Percentiles rank a stretch among this genome's conserved stretches.
phyloP scores from a whole-genome alignment of 495 filamentous ascomycete genomes.

The Lophium mytilinum region DNA sequence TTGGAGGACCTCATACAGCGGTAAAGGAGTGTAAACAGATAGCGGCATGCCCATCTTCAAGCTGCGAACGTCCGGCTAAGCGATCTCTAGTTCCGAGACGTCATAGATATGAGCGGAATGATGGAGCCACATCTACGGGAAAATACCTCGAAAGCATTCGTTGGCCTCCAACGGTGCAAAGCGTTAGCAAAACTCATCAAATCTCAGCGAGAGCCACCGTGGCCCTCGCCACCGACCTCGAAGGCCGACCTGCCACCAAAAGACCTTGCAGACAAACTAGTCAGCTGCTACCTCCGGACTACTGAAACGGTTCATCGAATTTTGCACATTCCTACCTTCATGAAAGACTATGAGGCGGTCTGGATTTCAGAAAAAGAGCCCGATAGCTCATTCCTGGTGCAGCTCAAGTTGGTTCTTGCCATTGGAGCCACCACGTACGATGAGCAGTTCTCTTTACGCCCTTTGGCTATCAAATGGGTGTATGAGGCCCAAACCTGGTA shows the following conservation, averaged over 20 bases:
- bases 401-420: conserved; percentile 57
- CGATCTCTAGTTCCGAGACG: conserved; percentile 33
- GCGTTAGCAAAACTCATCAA: conserved; percentile 41
- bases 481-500: conserved; percentile 58
- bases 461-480: conserved; percentile 52
- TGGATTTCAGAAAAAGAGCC: conserved; percentile 28
- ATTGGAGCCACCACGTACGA: conserved; percentile 53
- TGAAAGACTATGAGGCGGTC: conserved; percentile 39
- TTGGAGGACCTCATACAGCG: too few relatives aligned
- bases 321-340: conserved; percentile 45
- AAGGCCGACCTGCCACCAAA: conserved; percentile 37
- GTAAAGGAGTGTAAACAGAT: too few relatives aligned
- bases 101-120: conserved; percentile 34
- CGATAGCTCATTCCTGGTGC: conserved; percentile 43
- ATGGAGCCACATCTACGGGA: conserved; percentile 36
- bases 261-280: conserved; percentile 41
- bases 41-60: background rate
- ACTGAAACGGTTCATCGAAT: conserved; percentile 48
- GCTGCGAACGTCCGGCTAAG: conserved; percentile 3
- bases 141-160: conserved; percentile 31
- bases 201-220: conserved; percentile 33
- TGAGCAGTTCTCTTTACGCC: conserved; percentile 39
- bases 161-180: conserved; percentile 40
- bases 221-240: conserved; percentile 32
- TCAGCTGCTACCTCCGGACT: conserved; percentile 44